These are phyloP conservation scores for Boletus sp. DNA, from an alignment of 1,284 basidiomycete species.

Conservation along the genomic window DNA sequence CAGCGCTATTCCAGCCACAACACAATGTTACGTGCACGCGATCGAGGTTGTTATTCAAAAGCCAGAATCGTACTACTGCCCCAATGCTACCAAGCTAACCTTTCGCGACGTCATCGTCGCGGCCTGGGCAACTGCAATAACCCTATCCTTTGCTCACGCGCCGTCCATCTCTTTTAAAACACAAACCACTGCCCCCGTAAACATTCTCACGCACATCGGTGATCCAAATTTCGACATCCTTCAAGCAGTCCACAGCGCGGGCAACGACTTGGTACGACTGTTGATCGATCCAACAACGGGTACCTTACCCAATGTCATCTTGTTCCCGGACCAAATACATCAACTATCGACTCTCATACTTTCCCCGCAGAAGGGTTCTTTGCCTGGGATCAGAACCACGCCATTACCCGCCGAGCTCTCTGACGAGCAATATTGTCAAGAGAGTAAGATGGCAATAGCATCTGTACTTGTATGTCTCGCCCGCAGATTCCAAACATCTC, in stretches of 20 bases:
- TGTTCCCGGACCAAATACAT: conserved; percentile 42
- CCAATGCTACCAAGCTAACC: conserved; percentile 19
- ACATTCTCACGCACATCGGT: conserved; percentile 24
- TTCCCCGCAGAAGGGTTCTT: conserved; percentile 32
- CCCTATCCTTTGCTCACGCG: conserved; percentile 25
- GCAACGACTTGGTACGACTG: conserved; percentile 31
- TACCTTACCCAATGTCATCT: conserved; percentile 41
- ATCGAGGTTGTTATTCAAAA: conserved; percentile 36
- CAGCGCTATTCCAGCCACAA: conserved; percentile 32
- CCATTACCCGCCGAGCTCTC: conserved; percentile 22
- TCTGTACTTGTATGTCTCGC: conserved; percentile 55
- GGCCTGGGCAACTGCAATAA: conserved; percentile 31
- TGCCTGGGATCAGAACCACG: conserved; percentile 36
- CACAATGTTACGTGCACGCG: conserved; percentile 34
- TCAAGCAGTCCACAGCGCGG: conserved; percentile 34
- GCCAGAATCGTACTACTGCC: conserved; percentile 19
- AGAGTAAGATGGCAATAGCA: conserved; percentile 43
- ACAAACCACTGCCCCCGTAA: conserved; percentile 15
- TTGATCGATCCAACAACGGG: conserved; percentile 35
- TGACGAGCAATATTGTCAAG: conserved; percentile 20
- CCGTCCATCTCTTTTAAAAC: conserved; percentile 19
- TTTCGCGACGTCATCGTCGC: conserved; percentile 38
- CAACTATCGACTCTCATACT: conserved; percentile 38
- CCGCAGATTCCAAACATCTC: conserved; percentile 45
- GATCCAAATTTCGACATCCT: conserved; percentile 33